Conservation (phyloP, 176 grass and related monocot species). For the Zoysia japonica region DNA sequence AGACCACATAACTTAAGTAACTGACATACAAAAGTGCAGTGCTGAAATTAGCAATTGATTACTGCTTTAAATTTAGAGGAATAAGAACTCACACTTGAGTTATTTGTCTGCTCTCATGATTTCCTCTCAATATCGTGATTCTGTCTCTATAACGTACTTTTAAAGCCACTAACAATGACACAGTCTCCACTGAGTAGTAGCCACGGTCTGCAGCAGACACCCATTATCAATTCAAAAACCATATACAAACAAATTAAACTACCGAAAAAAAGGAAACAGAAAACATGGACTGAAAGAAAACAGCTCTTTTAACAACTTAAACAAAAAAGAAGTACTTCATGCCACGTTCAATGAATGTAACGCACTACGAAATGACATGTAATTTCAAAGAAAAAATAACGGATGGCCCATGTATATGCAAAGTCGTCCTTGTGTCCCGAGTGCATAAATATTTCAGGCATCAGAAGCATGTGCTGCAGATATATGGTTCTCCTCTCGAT, state of each 20-base stretch:
- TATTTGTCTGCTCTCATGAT: slow-evolving; percentile 80
- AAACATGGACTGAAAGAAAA: slow-evolving; percentile 33
- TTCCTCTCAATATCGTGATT: slow-evolving; percentile 82
- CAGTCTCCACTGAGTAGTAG: slow-evolving; percentile 81
- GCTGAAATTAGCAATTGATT: slow-evolving; percentile 25
- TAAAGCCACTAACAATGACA: slow-evolving; percentile 61
- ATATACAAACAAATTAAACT: slow-evolving; percentile 18
- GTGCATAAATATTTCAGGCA: not conserved
- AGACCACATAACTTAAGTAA: slow-evolving; percentile 14
- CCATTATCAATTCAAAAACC: slow-evolving; percentile 23
- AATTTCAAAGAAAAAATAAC: not conserved
- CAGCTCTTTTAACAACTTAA: slow-evolving; percentile 5
- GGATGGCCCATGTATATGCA: not conserved
- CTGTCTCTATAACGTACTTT: slow-evolving; percentile 75
- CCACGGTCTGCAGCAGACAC: slow-evolving; percentile 65
- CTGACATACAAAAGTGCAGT: slow-evolving; percentile 13
- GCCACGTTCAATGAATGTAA: not conserved
- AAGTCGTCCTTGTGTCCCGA: not conserved
- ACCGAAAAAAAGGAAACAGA: not conserved
- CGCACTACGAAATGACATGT: not conserved
- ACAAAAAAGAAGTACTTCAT: not conserved
- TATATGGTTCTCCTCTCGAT: too few relatives aligned
- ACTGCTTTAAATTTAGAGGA: slow-evolving; percentile 18
- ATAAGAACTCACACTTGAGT: slow-evolving; percentile 76
- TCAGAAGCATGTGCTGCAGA: not conserved